Base-by-base conservation (phyloP, 495 filamentous ascomycete genomes). In the Xylaria cubensis region DNA sequence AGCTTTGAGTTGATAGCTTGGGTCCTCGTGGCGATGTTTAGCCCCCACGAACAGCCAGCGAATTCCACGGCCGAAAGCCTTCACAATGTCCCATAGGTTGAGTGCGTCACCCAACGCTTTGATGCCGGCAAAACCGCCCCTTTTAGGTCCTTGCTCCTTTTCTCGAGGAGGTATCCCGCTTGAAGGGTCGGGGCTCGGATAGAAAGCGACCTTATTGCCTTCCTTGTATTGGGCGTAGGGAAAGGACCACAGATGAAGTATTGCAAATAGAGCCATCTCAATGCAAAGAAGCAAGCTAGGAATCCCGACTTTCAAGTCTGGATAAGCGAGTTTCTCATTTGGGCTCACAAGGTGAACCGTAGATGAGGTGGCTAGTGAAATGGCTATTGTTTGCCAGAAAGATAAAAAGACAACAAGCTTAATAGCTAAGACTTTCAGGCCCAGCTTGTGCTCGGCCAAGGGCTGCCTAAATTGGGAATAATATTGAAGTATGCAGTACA, bases 381-480 rank as follows among this genome's bases (percentile, higher is more conserved):
- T 92, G 64, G 92, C 72, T 67, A 89, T 87, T 53, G 87, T 88
- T 78, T 97, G 95, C 94, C 94, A 97, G 81, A 97, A 97, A 6
- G 92, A 96, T 68, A 97, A 86, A 85, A 97, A 97, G 79, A 97
- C 96, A 74, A 97, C 95, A 48, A 97, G 87, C 76, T 97, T 97
- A 78, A 97, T 97, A 70, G 93, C 92, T 4, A 94, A 73, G 10
- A 97, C 88, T 77, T 97, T 97, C 67, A 97, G 81, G 71, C 97
- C 93, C 2, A 94, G 93, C 21, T 81, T 83, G 73, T 97, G 87
- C 41, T 90, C 84, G n/a, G 86, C 86, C 29, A 97, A 85, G 66
- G 92, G 88, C 10, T 83, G 79, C 69, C 87, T 90, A 51, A 95
- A 82, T 75, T 97, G 93, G 58, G 92, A 74, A 77, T 97, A 98